Evolutionary conservation across 164 flowering plant genomes (phyloP).

Genomic region (Umbellularia californica): DNA sequence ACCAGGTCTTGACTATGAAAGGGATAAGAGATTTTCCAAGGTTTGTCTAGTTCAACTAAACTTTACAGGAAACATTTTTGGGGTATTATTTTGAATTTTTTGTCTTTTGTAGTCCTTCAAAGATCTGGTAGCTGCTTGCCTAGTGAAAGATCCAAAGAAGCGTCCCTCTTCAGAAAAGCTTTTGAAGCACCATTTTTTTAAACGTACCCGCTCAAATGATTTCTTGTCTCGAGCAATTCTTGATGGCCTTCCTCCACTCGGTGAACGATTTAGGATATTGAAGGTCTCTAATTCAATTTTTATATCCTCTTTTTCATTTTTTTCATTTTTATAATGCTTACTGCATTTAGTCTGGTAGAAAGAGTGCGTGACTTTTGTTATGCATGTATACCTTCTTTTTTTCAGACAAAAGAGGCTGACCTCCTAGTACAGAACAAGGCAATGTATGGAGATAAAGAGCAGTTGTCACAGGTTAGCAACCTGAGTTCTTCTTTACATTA

Average conservation of each 20-base stretch:
- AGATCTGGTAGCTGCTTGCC: constrained; percentile 87
- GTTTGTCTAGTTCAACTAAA: constrained; percentile 29
- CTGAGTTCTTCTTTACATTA: not conserved
- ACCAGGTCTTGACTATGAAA: constrained; percentile 96
- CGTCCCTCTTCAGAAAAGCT: constrained; percentile 91
- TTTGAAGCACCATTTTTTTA: constrained; percentile 81
- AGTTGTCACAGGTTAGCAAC: constrained; percentile 69
- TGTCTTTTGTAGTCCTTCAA: constrained; percentile 16
- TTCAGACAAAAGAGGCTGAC: constrained; percentile 82
- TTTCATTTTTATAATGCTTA: not conserved
- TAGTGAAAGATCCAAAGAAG: constrained; percentile 95
- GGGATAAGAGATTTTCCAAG: constrained; percentile 91
- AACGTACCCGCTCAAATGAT: constrained; percentile 61
- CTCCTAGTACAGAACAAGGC: constrained; percentile 73
- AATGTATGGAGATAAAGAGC: constrained; percentile 70
- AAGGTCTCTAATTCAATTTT: constrained; percentile 2
- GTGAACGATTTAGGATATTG: constrained; percentile 67
- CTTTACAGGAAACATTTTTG: not conserved
- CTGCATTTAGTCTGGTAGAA: not conserved
- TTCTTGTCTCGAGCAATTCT: constrained; percentile 61
- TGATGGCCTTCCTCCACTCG: constrained; percentile 70
- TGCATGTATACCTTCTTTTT: constrained; percentile 8
- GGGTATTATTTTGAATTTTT: constrained; percentile 2
- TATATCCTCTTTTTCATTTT: not conserved
- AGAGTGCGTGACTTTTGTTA: not conserved